These are phyloP conservation scores for Blastobotrys chiropterorum DNA, from an alignment of 805 yeast genomes.

Conservation along the genomic window DNA sequence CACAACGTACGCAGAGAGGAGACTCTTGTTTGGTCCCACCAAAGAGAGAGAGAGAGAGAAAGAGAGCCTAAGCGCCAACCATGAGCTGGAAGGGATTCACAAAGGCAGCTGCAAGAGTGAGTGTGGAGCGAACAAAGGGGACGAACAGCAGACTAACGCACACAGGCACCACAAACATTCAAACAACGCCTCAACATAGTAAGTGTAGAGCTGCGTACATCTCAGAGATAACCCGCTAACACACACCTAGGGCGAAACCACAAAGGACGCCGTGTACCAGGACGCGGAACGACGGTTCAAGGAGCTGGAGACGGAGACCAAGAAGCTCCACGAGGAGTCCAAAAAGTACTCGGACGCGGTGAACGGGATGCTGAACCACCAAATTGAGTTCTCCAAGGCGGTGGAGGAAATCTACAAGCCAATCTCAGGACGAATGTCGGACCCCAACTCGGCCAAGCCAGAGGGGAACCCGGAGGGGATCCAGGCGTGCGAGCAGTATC, in stretches of 20 bases:
- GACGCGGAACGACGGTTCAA: slow-evolving; percentile 97
- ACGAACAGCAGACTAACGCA: neutral
- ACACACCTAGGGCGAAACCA: slow-evolving; percentile 30
- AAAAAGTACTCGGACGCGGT: slow-evolving; percentile 87
- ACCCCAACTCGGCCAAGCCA: slow-evolving; percentile 76
- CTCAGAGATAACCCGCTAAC: neutral
- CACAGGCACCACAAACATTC: slow-evolving; percentile 77
- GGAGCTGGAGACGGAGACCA: slow-evolving; percentile 84
- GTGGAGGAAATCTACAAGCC: slow-evolving; percentile 96
- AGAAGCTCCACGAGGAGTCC: slow-evolving; percentile 82
- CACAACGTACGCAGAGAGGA: too few relatives aligned
- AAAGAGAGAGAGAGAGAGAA: too few relatives aligned
- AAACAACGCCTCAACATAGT: slow-evolving; percentile 83
- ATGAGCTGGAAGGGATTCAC: slow-evolving; percentile 90
- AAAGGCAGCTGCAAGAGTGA: slow-evolving; percentile 60
- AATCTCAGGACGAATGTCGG: slow-evolving; percentile 84
- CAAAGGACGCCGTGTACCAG: slow-evolving; percentile 81
- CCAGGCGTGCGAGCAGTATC: slow-evolving; percentile 86
- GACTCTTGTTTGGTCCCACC: too few relatives aligned
- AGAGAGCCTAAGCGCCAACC: too few relatives aligned
- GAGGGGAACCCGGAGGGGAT: slow-evolving; percentile 98
- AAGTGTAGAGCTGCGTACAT: slow-evolving; percentile 27
- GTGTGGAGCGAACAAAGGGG: slow-evolving; percentile 14
- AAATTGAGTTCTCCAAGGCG: slow-evolving; percentile 90
- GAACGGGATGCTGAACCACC: slow-evolving; percentile 88